Conservation (phyloP, 192 early-diverging fungal species). For the Backusella westeae region DNA sequence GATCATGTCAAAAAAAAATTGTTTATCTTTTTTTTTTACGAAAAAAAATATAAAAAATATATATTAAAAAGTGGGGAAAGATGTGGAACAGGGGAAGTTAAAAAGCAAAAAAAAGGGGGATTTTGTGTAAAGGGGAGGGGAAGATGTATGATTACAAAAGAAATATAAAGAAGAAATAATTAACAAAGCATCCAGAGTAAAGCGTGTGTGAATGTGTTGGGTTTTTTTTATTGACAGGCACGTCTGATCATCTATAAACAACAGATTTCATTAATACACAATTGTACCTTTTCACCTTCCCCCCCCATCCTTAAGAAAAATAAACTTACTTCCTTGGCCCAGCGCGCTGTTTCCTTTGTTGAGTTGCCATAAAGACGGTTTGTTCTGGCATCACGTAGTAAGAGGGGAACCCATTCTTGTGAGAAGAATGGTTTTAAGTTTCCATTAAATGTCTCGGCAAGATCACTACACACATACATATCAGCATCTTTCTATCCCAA, state of each 20-base stretch:
- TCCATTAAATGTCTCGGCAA: conserved; percentile 88
- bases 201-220: not conserved
- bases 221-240: conserved; percentile 16
- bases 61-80: conserved; percentile 27
- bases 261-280: conserved; percentile 18
- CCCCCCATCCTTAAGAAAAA: not conserved
- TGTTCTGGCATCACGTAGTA: conserved; percentile 79
- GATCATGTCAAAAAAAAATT: not conserved
- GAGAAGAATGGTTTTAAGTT: conserved; percentile 64
- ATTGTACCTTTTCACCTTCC: not conserved
- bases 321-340: conserved; percentile 64
- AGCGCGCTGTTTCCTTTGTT: conserved; percentile 63
- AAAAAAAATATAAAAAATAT: conserved; percentile 14
- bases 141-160: conserved; percentile 22
- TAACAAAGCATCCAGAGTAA: conserved; percentile 18
- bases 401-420: conserved; percentile 70
- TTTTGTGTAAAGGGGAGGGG: too few species aligned
- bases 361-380: conserved; percentile 45
- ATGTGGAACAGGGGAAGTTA: not conserved
- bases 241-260: conserved; percentile 24
- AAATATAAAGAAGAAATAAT: conserved; percentile 18
- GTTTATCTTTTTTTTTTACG: not conserved
- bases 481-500: not conserved
- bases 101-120: conserved; percentile 16
- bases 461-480: conserved; percentile 56